A percentile compares a stretch with the other conserved stretches of the same genome.
Evolutionary conservation across 179 eudicot species (phyloP).

Genomic region (Spinacia oleracea): DNA sequence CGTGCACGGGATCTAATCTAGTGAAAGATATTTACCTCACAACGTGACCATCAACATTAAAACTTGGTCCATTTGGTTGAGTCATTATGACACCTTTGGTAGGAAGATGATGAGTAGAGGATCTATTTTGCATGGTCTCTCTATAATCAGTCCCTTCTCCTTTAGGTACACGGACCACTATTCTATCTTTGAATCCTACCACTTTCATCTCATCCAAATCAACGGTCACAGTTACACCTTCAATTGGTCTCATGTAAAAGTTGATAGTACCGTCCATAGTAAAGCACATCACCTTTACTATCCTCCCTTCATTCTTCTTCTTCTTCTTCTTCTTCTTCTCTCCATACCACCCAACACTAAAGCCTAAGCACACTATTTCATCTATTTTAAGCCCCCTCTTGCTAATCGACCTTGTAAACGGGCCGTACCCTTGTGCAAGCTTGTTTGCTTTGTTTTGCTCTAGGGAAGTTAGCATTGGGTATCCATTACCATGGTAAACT

Average conservation of each 20-base stretch:
- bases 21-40: slow-evolving; percentile 26
- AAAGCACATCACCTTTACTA: slow-evolving; percentile 39
- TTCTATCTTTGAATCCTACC: slow-evolving; percentile 29
- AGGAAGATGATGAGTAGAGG: not conserved
- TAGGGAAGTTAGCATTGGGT: slow-evolving; percentile 24
- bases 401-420: slow-evolving; percentile 30
- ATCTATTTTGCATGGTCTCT: not conserved
- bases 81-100: not conserved
- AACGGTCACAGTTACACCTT: slow-evolving; percentile 37
- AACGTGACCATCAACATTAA: slow-evolving; percentile 31
- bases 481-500: slow-evolving; percentile 37
- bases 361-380: slow-evolving; percentile 33
- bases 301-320: slow-evolving; percentile 29
- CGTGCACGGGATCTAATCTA: no score
- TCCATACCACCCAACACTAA: slow-evolving; percentile 48
- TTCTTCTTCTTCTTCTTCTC: slow-evolving; percentile 21
- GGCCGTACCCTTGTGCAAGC: slow-evolving; percentile 23
- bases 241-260: slow-evolving; percentile 52
- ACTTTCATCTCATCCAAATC: slow-evolving; percentile 47
- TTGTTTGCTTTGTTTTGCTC: slow-evolving; percentile 33
- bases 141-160: slow-evolving; percentile 42
- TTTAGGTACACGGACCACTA: slow-evolving; percentile 41
- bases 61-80: slow-evolving; percentile 32
- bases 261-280: slow-evolving; percentile 44
- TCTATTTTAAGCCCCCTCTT: slow-evolving; percentile 44